phyloP scores from a whole-genome alignment of 805 yeast genomes.

The Saturnispora galanensis region DNA sequence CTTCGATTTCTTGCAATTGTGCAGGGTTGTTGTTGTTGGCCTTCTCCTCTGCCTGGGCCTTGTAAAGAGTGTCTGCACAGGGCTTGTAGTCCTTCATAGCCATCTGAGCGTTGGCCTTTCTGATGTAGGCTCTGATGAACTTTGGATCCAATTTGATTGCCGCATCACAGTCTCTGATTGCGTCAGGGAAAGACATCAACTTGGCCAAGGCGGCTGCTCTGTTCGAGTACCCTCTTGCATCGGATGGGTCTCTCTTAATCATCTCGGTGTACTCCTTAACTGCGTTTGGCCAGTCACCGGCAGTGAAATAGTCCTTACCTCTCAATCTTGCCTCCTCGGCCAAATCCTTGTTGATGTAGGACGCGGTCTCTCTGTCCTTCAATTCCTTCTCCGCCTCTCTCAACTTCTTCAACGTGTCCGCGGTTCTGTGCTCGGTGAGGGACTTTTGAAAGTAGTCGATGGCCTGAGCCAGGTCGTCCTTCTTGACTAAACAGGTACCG shows the following conservation, averaged over 20 bases:
- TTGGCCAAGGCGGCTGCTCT: constrained; percentile 96
- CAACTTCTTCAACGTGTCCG: constrained; percentile 81
- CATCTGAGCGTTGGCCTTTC: constrained; percentile 91
- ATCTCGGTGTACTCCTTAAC: constrained; percentile 92
- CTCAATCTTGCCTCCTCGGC: constrained; percentile 92
- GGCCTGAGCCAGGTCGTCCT: constrained; percentile 63
- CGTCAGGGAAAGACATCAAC: constrained; percentile 95
- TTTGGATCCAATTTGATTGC: constrained; percentile 85
- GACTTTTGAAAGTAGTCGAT: constrained; percentile 78
- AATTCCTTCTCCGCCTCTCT: constrained; percentile 80
- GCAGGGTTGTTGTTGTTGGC: constrained; percentile 46
- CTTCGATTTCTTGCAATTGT: constrained; percentile 64
- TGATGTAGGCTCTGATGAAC: constrained; percentile 88
- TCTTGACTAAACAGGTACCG: constrained; percentile 73
- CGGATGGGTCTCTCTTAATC: constrained; percentile 94
- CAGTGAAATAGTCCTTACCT: constrained; percentile 83
- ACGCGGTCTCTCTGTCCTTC: constrained; percentile 65
- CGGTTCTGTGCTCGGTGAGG: constrained; percentile 93
- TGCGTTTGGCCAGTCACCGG: constrained; percentile 94
- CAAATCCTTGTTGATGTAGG: constrained; percentile 78
- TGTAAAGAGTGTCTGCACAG: constrained; percentile 71
- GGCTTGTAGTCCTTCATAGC: constrained; percentile 80
- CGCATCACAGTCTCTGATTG: constrained; percentile 79
- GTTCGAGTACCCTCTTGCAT: constrained; percentile 93
- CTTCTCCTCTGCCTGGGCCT: constrained; percentile 66